phyloP scores from a whole-genome alignment of 2,329 filamentous ascomycete species.

The Neopestalotiopsis rosae region DNA sequence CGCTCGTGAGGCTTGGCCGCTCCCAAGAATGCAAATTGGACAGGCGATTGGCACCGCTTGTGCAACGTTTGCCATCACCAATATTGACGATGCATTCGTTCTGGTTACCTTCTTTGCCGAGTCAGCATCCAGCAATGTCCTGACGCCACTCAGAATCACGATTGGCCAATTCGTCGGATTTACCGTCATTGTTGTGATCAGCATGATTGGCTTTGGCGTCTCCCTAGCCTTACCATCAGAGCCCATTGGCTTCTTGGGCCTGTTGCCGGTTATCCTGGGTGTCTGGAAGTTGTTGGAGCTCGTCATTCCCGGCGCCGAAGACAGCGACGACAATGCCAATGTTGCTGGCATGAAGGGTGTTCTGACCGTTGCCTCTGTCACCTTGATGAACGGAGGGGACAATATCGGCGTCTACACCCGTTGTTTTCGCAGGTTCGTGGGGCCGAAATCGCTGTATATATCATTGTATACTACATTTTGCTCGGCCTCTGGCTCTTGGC shows the following conservation, averaged over 20 bases:
- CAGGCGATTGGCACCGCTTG: slow-evolving; percentile 32
- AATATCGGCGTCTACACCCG: slow-evolving; percentile 41
- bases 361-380: slow-evolving; percentile 36
- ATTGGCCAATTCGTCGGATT: slow-evolving; percentile 39
- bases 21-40: slow-evolving; percentile 22
- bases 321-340: slow-evolving; percentile 22
- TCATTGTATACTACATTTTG: slow-evolving; percentile 38
- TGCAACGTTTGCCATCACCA: slow-evolving; percentile 35
- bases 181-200: slow-evolving; percentile 38
- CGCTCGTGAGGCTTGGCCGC: accelerated
- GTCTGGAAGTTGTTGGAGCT: slow-evolving; percentile 34
- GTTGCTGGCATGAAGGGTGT: slow-evolving; percentile 26
- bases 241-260: slow-evolving; percentile 41
- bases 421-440: slow-evolving; percentile 38
- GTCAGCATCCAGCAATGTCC: slow-evolving; percentile 30
- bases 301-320: slow-evolving; percentile 23
- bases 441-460: slow-evolving; percentile 39
- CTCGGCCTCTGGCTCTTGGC: slow-evolving; percentile 38
- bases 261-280: slow-evolving; percentile 38
- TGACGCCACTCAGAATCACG: slow-evolving; percentile 29
- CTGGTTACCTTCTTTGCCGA: slow-evolving; percentile 43
- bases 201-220: slow-evolving; percentile 40
- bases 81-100: slow-evolving; percentile 44
- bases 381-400: slow-evolving; percentile 41
- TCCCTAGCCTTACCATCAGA: slow-evolving; percentile 37